These are phyloP conservation scores for Xylaria hypoxylon DNA, from an alignment of 2,329 filamentous ascomycete genomes.

Conservation along the genomic window DNA sequence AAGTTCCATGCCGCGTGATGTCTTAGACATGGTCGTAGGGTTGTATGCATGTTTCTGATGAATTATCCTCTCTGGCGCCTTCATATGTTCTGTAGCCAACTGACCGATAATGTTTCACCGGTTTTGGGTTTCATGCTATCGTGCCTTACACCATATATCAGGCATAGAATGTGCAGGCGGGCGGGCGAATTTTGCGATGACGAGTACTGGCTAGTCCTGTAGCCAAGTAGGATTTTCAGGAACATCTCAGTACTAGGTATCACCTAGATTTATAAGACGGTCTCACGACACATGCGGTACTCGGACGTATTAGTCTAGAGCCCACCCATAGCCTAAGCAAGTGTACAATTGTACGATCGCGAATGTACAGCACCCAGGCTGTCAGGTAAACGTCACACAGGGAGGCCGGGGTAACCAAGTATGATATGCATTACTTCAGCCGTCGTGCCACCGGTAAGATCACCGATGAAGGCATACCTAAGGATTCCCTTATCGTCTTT, in stretches of 20 bases:
- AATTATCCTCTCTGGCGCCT: neutral
- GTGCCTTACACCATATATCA: neutral
- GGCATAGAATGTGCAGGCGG: neutral
- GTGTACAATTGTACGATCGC: neutral
- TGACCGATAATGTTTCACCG: neutral
- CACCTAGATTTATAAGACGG: neutral
- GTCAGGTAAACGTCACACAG: neutral
- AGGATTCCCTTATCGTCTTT: neutral
- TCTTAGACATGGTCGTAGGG: constrained; percentile 1
- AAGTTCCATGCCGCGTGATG: constrained; percentile 9
- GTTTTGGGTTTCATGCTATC: no score
- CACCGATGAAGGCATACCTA: neutral
- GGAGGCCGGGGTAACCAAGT: neutral
- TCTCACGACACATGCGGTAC: neutral
- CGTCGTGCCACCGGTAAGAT: neutral
- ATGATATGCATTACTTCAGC: neutral
- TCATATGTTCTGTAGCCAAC: neutral
- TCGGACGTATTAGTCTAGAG: neutral
- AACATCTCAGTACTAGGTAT: neutral
- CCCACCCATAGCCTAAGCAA: neutral
- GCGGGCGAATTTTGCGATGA: neutral
- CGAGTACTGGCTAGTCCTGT: neutral
- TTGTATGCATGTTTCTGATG: neutral
- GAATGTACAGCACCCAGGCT: neutral
- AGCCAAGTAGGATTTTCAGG: neutral